phyloP scores from a whole-genome alignment of 495 filamentous ascomycete species.

The Aspergillus cristatus region DNA sequence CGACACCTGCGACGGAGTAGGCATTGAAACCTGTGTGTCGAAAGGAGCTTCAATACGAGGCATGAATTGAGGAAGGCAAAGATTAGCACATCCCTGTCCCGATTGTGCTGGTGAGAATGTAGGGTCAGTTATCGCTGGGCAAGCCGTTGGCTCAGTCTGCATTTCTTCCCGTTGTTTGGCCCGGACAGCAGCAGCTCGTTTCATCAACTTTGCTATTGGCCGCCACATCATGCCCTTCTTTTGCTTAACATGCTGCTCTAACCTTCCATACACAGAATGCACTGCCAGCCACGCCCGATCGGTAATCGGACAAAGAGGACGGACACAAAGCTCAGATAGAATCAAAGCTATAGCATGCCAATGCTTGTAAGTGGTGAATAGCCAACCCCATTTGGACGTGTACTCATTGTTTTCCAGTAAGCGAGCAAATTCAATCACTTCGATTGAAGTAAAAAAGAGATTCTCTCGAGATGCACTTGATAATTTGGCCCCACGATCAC shows the following conservation, averaged over 20 bases:
- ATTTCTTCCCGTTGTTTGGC: conserved; percentile 25
- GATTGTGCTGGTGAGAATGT: conserved; percentile 6
- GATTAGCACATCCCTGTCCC: conserved; percentile 3
- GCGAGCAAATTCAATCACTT: conserved; percentile 66
- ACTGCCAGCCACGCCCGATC: conserved; percentile 78
- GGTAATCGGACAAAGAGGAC: conserved; percentile 56
- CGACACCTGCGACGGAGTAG: neutral
- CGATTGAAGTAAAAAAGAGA: conserved; percentile 64
- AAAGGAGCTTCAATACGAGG: conserved; percentile 5
- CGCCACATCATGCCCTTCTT: conserved; percentile 63
- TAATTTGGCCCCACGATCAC: conserved; percentile 21
- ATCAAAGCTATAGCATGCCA: conserved; percentile 72
- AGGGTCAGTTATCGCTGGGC: conserved; percentile 2
- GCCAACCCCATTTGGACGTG: conserved; percentile 66
- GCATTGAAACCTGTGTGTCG: too few species aligned
- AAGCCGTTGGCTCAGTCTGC: conserved; percentile 12
- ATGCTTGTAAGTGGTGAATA: conserved; percentile 72
- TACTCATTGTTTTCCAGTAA: conserved; percentile 51
- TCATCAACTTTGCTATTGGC: conserved; percentile 62
- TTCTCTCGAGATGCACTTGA: conserved; percentile 56
- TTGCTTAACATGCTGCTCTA: conserved; percentile 41
- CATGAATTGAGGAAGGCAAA: conserved; percentile 4
- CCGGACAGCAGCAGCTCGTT: conserved; percentile 44
- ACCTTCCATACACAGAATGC: conserved; percentile 46
- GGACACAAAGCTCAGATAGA: conserved; percentile 66